Base-by-base conservation (phyloP, 306 rosid species). In the Prinsepia uniflora region DNA sequence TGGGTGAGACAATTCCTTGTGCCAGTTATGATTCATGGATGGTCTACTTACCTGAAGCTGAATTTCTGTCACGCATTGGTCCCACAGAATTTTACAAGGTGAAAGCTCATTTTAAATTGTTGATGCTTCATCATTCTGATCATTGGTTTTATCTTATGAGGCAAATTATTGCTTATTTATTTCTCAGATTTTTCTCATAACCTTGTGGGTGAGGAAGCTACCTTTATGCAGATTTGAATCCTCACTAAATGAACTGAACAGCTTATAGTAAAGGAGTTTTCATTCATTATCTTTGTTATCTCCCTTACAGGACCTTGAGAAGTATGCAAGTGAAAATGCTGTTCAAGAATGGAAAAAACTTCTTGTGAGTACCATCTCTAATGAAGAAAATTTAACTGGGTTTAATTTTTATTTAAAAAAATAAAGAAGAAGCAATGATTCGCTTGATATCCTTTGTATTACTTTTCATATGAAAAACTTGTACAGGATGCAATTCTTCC, bases 1-100 rank as follows among this genome's bases (percentile, higher is more conserved):
- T 93, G 75, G 96, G 90, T 10, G 97, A 90, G 78, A 77, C 93
- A 36, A 86, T 90, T 59, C 90, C 94, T 5, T 93, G 96, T 68
- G 94, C 83, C 62, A 75, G 79, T 14, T 93, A 93, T 15, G 97
- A 93, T 73, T 93, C 98, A n/a, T 93, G 98, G 98, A 93, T 76
- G 96, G 98, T 93, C 47, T 82, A 90, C 63, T 58, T 93, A 20
- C 98, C 98, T 39, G 97, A 93, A 79, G 98, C 88, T 65, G 85
- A 90, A 71, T 88, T 93, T 83, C 75, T 90, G 74, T 93, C 98
- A 3, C 97, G 97, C 71, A 90, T 93, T 65, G 98, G 98, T 13
- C 98, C 97, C 52, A 82, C 96, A 0, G 96, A 93, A 42, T 93
- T 93, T 77, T 84, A 81, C 86, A 90, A 90, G 87, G 93, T 89